Percentiles rank a stretch among this genome's conserved stretches.
These are phyloP conservation scores for Climacium dendroides DNA, from an alignment of 225 moss, liverwort and hornwort species.

Conservation along the genomic window DNA sequence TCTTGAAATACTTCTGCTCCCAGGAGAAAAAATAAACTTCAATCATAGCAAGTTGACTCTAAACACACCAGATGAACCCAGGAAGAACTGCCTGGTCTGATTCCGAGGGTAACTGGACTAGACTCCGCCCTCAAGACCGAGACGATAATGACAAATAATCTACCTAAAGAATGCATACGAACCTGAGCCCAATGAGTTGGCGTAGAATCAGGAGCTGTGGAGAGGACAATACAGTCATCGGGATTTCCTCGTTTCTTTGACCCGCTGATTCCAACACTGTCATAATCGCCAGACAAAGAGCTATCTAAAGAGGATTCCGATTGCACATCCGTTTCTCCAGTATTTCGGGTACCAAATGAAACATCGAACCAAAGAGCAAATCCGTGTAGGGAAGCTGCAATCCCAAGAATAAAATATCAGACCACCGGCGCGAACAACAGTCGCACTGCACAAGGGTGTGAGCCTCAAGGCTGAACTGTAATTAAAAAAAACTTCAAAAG, in stretches of 20 bases:
- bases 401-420: not conserved
- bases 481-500: not conserved
- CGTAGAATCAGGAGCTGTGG: conserved; percentile 84
- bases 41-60: not conserved
- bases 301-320: conserved; percentile 41
- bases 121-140: not conserved
- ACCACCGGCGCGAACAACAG: not conserved
- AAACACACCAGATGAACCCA: not conserved
- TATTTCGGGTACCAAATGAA: conserved; percentile 46
- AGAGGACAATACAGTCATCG: conserved; percentile 45
- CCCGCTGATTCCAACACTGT: conserved; percentile 9
- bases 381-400: conserved; percentile 78
- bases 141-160: not conserved
- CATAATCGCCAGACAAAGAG: conserved; percentile 28
- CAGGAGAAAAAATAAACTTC: not conserved
- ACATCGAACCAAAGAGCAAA: conserved; percentile 98
- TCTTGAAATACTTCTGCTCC: not conserved
- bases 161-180: not conserved
- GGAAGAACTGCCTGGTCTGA: not conserved
- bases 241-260: conserved; percentile 41
- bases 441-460: not conserved
- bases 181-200: conserved; percentile 98
- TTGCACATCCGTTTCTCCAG: conserved; percentile 8
- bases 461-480: not conserved
- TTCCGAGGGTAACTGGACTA: not conserved